phyloP scores from a whole-genome alignment of 1,284 basidiomycete species.

The Leccinum subrobustum region DNA sequence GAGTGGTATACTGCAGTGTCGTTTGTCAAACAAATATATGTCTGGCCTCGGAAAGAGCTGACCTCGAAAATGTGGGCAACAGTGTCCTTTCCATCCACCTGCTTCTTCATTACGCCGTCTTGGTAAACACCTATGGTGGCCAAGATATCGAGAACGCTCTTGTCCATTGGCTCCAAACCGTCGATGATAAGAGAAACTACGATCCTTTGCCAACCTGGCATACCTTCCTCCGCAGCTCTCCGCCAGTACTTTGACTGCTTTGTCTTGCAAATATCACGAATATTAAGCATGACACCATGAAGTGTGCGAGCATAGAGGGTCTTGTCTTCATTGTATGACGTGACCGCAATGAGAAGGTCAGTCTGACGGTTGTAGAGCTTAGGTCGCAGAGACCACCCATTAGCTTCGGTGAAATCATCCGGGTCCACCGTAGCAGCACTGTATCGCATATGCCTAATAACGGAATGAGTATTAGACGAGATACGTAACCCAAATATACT shows the following conservation, averaged over 20 bases:
- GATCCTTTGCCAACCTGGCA: slow-evolving; percentile 91
- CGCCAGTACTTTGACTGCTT: slow-evolving; percentile 96
- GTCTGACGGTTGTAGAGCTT: slow-evolving; percentile 89
- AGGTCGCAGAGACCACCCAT: slow-evolving; percentile 82
- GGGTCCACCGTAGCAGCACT: slow-evolving; percentile 93
- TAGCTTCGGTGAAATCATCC: slow-evolving; percentile 84
- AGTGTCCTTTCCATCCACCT: slow-evolving; percentile 89
- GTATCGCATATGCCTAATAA: slow-evolving; percentile 81
- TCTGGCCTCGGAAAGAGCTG: slow-evolving; percentile 11
- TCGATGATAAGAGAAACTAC: slow-evolving; percentile 91
- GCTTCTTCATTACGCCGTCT: slow-evolving; percentile 96
- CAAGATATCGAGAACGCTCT: slow-evolving; percentile 85
- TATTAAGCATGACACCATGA: slow-evolving; percentile 96
- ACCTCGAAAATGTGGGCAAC: slow-evolving; percentile 92
- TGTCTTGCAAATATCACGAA: slow-evolving; percentile 94
- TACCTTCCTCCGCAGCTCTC: slow-evolving; percentile 80
- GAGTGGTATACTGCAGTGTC: slow-evolving; percentile 76
- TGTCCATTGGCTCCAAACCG: slow-evolving; percentile 95
- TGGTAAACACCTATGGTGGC: slow-evolving; percentile 90
- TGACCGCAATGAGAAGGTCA: slow-evolving; percentile 90
- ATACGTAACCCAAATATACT: slow-evolving; percentile 33
- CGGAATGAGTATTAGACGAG: slow-evolving; percentile 2
- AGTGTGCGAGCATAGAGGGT: slow-evolving; percentile 89
- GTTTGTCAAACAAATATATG: slow-evolving; percentile 8
- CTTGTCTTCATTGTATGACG: slow-evolving; percentile 92